Base-by-base conservation (phyloP, 805 yeast genomes). In the Lipomyces kockii region DNA sequence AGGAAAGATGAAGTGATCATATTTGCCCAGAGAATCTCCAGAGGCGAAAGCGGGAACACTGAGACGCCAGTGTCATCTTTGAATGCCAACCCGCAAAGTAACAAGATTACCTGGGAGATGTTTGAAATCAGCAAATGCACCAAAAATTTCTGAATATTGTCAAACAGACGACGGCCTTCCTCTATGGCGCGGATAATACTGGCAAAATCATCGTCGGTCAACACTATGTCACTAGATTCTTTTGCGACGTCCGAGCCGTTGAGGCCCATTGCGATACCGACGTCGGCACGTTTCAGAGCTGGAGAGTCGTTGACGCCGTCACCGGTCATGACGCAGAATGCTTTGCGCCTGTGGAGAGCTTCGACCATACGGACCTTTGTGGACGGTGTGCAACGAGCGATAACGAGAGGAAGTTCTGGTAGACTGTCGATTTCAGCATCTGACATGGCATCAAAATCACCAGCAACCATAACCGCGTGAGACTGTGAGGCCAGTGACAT, bases 271-370 rank as follows among this genome's bases (percentile, higher is more conserved):
- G 94, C 92, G 77, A 89, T 89, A 72, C 94, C 94, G 64, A 89
- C 91, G 78, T 89, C 92, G 3, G 94, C 89, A 66, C 83, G 86
- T 76, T 89, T 89, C 78, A 89, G 81, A 34, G 90, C 86, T 34
- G 94, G 94, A 1, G 92, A 88, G 76, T 89, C 94, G 76, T 89
- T 89, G 56, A 89, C 93, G 71, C 94, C 94, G 77, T 89, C 94
- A 68, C 92, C 92, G 29, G 92, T 88, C 94, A 89, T 90, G 32
- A 93, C 94, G 79, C 89, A 83, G 78, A 87, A 83, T 75, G 87
- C 81, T 68, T 83, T 78, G 77, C 85, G 85, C 74, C 84, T 87
- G 80, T 84, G 92, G 73, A 81, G 84, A 0, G 94, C 93, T 62
- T 89, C 92, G 72, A 90, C 89, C 88, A 90, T 87, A 69, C 91